phyloP scores from a whole-genome alignment of 495 filamentous ascomycete species.

The Xylaria bambusicola region DNA sequence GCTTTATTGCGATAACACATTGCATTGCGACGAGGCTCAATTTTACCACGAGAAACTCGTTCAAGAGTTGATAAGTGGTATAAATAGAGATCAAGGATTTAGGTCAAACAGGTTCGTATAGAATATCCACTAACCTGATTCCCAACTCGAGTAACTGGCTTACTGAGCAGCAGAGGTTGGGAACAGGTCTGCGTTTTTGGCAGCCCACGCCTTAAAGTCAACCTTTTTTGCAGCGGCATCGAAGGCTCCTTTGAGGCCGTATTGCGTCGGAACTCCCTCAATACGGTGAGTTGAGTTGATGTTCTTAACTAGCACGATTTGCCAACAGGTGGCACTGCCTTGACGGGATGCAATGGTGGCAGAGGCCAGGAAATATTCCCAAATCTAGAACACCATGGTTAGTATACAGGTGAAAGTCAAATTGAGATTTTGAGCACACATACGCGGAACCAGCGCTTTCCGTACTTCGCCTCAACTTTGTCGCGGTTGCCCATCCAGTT shows the following conservation, averaged over 20 bases:
- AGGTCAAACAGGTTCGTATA: not conserved
- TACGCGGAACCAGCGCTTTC: conserved; percentile 93
- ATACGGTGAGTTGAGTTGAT: conserved; percentile 94
- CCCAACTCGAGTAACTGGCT: not conserved
- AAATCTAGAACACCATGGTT: conserved; percentile 62
- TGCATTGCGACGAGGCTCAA: too few relatives aligned
- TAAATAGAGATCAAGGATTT: not conserved
- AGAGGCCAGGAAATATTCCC: conserved; percentile 96
- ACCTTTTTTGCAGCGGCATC: conserved; percentile 38
- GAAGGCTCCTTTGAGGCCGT: conserved; percentile 72
- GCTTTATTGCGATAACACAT: not conserved
- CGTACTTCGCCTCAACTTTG: conserved; percentile 95
- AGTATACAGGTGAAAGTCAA: not conserved
- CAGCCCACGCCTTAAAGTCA: conserved; percentile 46
- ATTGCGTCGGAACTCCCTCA: conserved; percentile 79
- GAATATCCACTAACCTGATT: not conserved
- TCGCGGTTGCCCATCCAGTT: conserved; percentile 98
- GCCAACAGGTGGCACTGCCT: conserved; percentile 91
- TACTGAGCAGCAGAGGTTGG: conserved; percentile 42
- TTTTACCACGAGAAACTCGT: too few relatives aligned
- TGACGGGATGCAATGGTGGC: conserved; percentile 93
- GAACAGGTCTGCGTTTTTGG: conserved; percentile 47
- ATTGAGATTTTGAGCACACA: conserved; percentile 40
- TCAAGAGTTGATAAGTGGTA: too few relatives aligned
- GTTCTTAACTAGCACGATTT: conserved; percentile 96